Evolutionary conservation across 1,139 yeast species (phyloP), one percentile per base, ranked within the genome.

Genomic region (Lodderomyces elongisporus): DNA sequence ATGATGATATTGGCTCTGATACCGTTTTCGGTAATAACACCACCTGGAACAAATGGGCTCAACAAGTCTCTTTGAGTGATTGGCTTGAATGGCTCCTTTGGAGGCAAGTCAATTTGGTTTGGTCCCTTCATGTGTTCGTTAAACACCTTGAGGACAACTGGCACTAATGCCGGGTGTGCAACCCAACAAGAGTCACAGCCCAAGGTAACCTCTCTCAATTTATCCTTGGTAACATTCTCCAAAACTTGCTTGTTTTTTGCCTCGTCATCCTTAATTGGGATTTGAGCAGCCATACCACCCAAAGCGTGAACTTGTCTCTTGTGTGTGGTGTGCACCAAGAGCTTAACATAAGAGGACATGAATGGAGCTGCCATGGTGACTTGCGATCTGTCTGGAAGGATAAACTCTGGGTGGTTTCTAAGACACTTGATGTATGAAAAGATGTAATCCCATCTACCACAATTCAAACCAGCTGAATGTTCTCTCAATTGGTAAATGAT

Each of bases 211-310:
- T 83, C 93, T 48, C 91, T 71, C 48, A 77, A 66, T 64, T 81
- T 81, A 60, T 81, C 89, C 52, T 71, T 75, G 48, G 77, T 71
- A 37, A 81, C 89, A 44, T 79, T 79, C 45, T 76, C 79, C 77
- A 81, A 76, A 31, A 87, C 88, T 36, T 62, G 63, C 51, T 63
- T 67, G 64, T 81, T 81, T 49, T 81, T 78, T 38, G 63, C 72
- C 30, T 71, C 69, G 49, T 81, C 87, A 42, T 71, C 67, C 64
- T 81, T 81, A 60, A 80, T 78, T 39, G 89, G 89, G 48, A 81
- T 81, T 60, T 79, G 85, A 17, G 89, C 89, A 45, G 88, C 88
- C 89, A 81, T 81, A 44, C 89, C 89, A 43, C 89, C 89, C 75
- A 81, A 78, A 31, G 87, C 91, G 55, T 77, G 85, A 25, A 81